Conservation (phyloP, 768 basidiomycete species). For the Daedalea quercina region DNA sequence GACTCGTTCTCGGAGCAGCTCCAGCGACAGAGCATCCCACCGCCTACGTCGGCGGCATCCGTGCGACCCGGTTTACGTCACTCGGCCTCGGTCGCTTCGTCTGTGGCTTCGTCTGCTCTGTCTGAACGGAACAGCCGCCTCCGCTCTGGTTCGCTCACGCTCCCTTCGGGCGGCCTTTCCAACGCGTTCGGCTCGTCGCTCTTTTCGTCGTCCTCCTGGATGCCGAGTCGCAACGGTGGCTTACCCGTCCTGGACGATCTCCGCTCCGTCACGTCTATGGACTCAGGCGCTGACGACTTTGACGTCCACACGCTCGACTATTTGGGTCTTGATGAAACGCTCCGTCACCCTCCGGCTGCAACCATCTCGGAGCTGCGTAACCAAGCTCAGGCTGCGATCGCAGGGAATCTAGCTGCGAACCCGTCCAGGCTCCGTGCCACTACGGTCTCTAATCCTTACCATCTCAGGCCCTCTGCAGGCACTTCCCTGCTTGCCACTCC, state of each 20-base stretch:
- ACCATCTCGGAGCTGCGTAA: constrained; percentile 85
- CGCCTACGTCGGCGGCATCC: constrained; percentile 36
- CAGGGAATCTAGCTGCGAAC: constrained; percentile 66
- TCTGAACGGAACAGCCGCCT: constrained; percentile 75
- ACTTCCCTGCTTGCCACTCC: constrained; percentile 59
- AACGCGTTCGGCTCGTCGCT: constrained; percentile 86
- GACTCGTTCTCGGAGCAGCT: constrained; percentile 42
- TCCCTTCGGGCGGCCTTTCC: constrained; percentile 64
- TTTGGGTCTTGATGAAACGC: constrained; percentile 83
- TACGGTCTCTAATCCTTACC: constrained; percentile 92
- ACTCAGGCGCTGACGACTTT: constrained; percentile 79
- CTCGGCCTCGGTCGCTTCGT: constrained; percentile 60
- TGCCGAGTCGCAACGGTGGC: constrained; percentile 55
- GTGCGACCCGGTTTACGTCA: constrained; percentile 68
- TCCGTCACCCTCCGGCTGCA: constrained; percentile 74
- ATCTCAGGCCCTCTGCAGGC: constrained; percentile 52
- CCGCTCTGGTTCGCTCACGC: constrained; percentile 87
- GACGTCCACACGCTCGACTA: constrained; percentile 95
- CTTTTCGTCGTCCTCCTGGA: constrained; percentile 89
- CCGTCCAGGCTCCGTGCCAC: constrained; percentile 80
- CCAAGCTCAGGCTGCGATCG: constrained; percentile 87
- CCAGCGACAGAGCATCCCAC: constrained; percentile 29
- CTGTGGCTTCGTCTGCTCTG: constrained; percentile 42
- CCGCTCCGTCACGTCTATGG: constrained; percentile 67
- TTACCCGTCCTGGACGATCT: constrained; percentile 72